These are phyloP conservation scores for Epichloe coenophiala DNA, from an alignment of 2,329 filamentous ascomycete genomes.

Conservation along the genomic window DNA sequence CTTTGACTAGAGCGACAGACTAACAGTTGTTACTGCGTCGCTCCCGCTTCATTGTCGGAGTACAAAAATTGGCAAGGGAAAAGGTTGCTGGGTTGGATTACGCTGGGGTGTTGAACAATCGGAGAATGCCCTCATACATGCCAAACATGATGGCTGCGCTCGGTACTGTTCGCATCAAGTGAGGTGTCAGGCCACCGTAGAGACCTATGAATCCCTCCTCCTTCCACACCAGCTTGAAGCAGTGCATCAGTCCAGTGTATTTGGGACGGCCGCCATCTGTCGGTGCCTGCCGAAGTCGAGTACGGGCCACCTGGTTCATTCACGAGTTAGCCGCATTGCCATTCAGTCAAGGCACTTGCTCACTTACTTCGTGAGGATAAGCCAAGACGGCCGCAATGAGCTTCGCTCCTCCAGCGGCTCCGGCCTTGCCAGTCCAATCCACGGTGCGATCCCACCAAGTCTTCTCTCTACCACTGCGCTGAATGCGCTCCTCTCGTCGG, in stretches of 20 bases:
- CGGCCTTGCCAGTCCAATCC: slow-evolving; percentile 65
- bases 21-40: background rate
- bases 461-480: slow-evolving; percentile 44
- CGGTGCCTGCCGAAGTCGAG: slow-evolving; percentile 75
- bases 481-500: slow-evolving; percentile 45
- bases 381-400: slow-evolving; percentile 71
- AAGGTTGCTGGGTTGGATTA: slow-evolving; percentile 7
- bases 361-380: slow-evolving; percentile 76
- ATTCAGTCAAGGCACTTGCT: background rate
- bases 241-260: slow-evolving; percentile 80
- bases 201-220: slow-evolving; percentile 78
- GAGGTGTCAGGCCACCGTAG: slow-evolving; percentile 84
- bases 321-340: background rate
- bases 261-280: slow-evolving; percentile 57
- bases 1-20: too few species aligned
- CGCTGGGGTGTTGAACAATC: slow-evolving; percentile 28
- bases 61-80: background rate
- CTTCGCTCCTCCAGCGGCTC: slow-evolving; percentile 73
- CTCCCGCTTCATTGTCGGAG: too few species aligned
- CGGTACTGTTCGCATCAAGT: slow-evolving; percentile 81
- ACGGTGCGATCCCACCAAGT: slow-evolving; percentile 62
- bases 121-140: slow-evolving; percentile 56
- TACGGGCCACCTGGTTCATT: slow-evolving; percentile 54
- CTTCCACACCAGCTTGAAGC: slow-evolving; percentile 75
- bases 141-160: slow-evolving; percentile 95